Evolutionary conservation across 176 grass and related monocot species (phyloP).

Genomic region (Elymus sibiricus): DNA sequence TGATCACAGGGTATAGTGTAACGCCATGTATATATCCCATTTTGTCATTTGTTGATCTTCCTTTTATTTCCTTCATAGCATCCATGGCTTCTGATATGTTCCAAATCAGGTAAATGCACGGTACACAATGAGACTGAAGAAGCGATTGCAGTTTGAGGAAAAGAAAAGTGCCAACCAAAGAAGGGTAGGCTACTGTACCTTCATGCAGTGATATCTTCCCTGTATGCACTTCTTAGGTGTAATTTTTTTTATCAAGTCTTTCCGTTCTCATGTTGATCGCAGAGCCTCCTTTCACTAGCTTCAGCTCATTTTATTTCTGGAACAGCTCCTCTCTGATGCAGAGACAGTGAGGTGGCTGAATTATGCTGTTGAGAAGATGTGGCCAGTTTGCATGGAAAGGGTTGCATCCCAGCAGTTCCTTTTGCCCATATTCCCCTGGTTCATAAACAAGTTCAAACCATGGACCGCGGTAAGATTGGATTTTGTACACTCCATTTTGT

Average conservation of each 20-base stretch:
- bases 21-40: not conserved
- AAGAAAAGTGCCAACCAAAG: conserved; percentile 71
- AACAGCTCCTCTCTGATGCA: conserved; percentile 93
- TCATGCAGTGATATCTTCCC: not conserved
- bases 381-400: conserved; percentile 95
- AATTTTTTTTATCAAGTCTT: not conserved
- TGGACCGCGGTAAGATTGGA: conserved; percentile 76
- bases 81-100: conserved; percentile 18
- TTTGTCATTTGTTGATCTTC: not conserved
- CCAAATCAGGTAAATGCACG: conserved; percentile 65
- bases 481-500: not conserved
- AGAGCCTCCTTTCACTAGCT: not conserved
- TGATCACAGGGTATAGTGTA: not conserved
- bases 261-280: not conserved
- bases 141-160: conserved; percentile 71
- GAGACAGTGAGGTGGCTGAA: conserved; percentile 97
- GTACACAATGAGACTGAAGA: conserved; percentile 64
- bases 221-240: not conserved
- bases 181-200: conserved; percentile 49
- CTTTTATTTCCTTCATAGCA: not conserved
- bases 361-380: conserved; percentile 88
- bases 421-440: conserved; percentile 96
- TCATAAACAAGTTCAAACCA: conserved; percentile 95
- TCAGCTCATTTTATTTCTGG: conserved; percentile 6
- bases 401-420: conserved; percentile 88